Conservation (phyloP, 345 rosid species). For the Barbarea vulgaris region DNA sequence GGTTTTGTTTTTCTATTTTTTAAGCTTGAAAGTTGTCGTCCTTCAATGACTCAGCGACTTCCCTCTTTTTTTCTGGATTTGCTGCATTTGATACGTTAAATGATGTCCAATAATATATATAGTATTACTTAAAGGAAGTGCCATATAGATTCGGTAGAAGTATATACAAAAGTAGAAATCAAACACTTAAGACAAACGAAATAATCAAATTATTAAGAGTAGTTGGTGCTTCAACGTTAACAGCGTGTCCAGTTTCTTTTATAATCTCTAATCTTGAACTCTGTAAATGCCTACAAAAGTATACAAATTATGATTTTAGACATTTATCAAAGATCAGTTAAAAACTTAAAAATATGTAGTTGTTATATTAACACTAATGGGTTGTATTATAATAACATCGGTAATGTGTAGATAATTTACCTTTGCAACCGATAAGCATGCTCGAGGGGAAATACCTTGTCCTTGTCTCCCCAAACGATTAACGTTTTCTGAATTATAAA, state of each 20-base stretch:
- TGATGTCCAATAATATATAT: neutral
- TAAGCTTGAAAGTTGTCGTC: conserved; percentile 10
- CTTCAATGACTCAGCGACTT: neutral
- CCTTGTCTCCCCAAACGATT: conserved; percentile 80
- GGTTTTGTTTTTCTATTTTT: neutral
- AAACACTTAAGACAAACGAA: conserved; percentile 52
- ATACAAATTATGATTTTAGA: neutral
- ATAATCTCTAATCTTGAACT: conserved; percentile 67
- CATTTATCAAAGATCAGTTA: neutral
- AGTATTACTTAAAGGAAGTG: neutral
- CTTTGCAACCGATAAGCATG: conserved; percentile 64
- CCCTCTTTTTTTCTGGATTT: neutral
- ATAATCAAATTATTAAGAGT: conserved; percentile 51
- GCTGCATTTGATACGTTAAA: neutral
- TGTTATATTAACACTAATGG: neutral
- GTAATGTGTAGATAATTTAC: conserved; percentile 25
- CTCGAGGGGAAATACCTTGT: conserved; percentile 64
- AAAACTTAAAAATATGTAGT: neutral
- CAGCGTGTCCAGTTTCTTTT: conserved; percentile 71
- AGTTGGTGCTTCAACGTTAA: conserved; percentile 63
- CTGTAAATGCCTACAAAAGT: conserved; percentile 51
- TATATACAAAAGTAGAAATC: neutral
- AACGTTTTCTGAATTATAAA: conserved; percentile 58
- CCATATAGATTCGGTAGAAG: neutral
- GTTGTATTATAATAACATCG: neutral